These are phyloP conservation scores for Trifolium repens DNA, from an alignment of 306 rosid species.

Conservation along the genomic window DNA sequence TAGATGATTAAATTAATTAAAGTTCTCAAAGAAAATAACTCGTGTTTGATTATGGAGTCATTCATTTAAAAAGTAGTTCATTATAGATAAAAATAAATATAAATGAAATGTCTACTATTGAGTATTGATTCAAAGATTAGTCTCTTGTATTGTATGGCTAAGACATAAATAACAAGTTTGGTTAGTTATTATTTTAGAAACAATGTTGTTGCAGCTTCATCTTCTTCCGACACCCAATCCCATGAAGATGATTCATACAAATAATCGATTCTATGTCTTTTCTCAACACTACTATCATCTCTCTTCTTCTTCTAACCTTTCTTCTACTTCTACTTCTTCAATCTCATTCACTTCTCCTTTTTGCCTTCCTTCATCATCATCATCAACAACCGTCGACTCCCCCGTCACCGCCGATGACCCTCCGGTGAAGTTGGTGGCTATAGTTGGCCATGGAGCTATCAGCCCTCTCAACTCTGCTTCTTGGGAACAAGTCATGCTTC, in stretches of 20 bases:
- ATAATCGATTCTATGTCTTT: slow-evolving; percentile 16
- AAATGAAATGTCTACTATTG: too few relatives aligned
- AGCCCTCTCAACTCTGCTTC: slow-evolving; percentile 73
- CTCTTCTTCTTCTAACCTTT: slow-evolving; percentile 10
- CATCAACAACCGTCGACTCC: slow-evolving; percentile 39
- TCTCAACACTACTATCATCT: background rate
- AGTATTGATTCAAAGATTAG: too few relatives aligned
- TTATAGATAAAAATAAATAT: too few relatives aligned
- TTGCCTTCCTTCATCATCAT: background rate
- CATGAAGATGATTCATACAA: background rate
- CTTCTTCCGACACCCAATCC: background rate
- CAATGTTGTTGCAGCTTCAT: background rate
- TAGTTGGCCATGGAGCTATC: slow-evolving; percentile 68
- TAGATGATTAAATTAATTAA: too few relatives aligned
- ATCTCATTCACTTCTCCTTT: background rate
- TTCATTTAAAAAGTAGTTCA: too few relatives aligned
- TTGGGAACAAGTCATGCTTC: slow-evolving; percentile 87
- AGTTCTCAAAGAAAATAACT: too few relatives aligned
- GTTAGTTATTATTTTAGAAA: too few relatives aligned
- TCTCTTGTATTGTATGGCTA: too few relatives aligned
- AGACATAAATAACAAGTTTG: too few relatives aligned
- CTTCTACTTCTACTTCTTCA: background rate
- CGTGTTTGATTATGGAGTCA: too few relatives aligned
- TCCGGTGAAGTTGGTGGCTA: slow-evolving; percentile 68
- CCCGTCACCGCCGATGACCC: slow-evolving; percentile 39